These are phyloP conservation scores for Reticulascus tulasneorum DNA, from an alignment of 2,329 filamentous ascomycete species.

Conservation along the genomic window DNA sequence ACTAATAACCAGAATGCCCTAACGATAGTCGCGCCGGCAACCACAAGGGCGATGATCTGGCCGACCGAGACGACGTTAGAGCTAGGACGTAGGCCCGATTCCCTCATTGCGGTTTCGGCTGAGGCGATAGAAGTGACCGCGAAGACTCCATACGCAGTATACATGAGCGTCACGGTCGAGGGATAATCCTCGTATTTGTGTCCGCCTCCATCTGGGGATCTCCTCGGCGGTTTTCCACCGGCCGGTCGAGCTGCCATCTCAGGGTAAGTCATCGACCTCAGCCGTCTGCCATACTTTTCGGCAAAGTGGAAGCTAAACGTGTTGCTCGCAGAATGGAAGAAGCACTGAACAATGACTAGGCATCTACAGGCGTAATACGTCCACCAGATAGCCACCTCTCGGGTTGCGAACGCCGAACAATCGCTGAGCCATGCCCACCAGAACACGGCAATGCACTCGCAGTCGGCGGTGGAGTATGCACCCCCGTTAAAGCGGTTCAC, in stretches of 20 bases:
- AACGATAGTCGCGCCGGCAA: not conserved
- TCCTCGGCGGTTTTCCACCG: not conserved
- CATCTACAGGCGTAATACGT: not conserved
- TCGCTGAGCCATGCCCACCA: constrained; percentile 2
- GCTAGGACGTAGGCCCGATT: not conserved
- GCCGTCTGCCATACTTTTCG: not conserved
- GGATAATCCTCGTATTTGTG: not conserved
- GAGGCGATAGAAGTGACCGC: not conserved
- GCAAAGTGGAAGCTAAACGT: not conserved
- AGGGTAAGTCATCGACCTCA: not conserved
- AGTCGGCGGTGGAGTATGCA: not conserved
- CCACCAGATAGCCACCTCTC: not conserved
- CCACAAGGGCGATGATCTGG: constrained; percentile 2
- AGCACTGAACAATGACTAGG: not conserved
- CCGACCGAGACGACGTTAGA: not conserved
- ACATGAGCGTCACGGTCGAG: not conserved
- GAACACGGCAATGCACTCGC: not conserved
- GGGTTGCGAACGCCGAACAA: not conserved
- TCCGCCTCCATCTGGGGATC: not conserved
- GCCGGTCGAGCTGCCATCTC: not conserved
- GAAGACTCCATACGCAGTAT: not conserved
- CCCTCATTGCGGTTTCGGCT: not conserved
- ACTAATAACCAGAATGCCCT: not conserved
- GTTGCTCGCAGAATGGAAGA: not conserved
- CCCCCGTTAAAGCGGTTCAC: not conserved